Base-by-base conservation (phyloP, 176 grass and related monocot genomes). In the Avena insularis region DNA sequence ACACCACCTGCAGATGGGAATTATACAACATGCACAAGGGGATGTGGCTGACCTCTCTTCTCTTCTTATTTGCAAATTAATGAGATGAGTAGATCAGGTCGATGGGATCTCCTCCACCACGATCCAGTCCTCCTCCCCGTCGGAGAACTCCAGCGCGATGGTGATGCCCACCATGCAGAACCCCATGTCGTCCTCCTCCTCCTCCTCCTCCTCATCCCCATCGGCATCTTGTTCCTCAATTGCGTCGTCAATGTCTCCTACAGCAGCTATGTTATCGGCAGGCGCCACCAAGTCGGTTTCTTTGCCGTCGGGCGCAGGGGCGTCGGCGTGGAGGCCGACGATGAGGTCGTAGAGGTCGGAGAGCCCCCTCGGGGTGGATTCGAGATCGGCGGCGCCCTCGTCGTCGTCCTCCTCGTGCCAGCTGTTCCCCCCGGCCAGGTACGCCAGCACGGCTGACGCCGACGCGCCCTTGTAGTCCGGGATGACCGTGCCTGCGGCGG, bases 41-140 rank as follows among this genome's bases (percentile, higher is more conserved):
- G 79, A 77, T 86, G 76, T 57, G 79, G 66, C 67, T 63, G 46
- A 57, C 48, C 66, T 56, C 54, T 63, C 54, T 63, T 43, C 25
- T 43, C 25, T 10, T 75, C 7, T 86, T 76, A 78, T 83, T 75
- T 66, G 75, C 55, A 89, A 36, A 63, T 56, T 0, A 51, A 84
- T 14, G 3, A 73, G 20, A 80, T 55, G 10, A 9, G 20, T 57
- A 1, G 17, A 59, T 98, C 91, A 77, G 75, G 51, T 46, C 3
- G 69, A 71, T 3, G 69, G 69, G 69, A 71, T 83, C 83, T 95
- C 95, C 29, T 90, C 88, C 88, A 98, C 93, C 79, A 98, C 87
- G 86, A 98, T 90, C 96, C 96, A 98, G 90, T 93, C 96, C 85
- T 95, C 96, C 68, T 98, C 96, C 14, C 79, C 92, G 60, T 92